Evolutionary conservation across 2,329 filamentous ascomycete genomes (phyloP), one percentile per base, ranked within the genome.

Genomic region (Pezizomycotina sp.): DNA sequence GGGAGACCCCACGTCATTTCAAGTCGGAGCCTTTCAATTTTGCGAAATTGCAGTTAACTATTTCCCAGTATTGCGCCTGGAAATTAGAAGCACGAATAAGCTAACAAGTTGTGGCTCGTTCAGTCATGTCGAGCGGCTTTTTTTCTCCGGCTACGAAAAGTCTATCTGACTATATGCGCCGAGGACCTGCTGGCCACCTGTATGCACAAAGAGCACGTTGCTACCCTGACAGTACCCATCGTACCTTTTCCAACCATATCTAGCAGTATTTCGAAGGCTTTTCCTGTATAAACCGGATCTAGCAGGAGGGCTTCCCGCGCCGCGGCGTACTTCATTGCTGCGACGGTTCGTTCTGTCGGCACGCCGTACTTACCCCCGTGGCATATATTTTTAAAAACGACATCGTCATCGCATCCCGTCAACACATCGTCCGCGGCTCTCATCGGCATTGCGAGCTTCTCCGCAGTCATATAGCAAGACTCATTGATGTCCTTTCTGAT

Each of bases 231-330:
- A n/a, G n/a, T n/a, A n/a, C n/a, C n/a, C n/a, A 80, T 71, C 53
- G 74, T 68, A 0, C 67, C 73, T 33, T 65, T 68, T 45, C 59
- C 64, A 12, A 78, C 68, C 59, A 79, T 58, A 52, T 74, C 72
- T 47, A 79, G 68, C 72, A 80, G 65, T 0, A 74, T 76, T 3
- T 73, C 74, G 54, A 81, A 58, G 48, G 70, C 77, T 65, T 81
- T 81, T 1, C 77, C 77, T 57, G 79, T 75, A 50, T 81, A 81
- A 1, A 81, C 76, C 0, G 75, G 76, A 51, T 81, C 76, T 0
- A 74, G 80, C 45, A 81, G 76, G 49, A 81, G 73, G 0, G 68
- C 76, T 58, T 81, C 77, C 1, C 69, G 77, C 40, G 60, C 55
- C 0, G 76, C 76, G 4, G 70, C 72, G 51, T 77, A 72, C 54